A percentile compares a stretch with the other conserved stretches of the same genome.
Evolutionary conservation across 164 flowering plant species (phyloP).

Genomic region (Vitis amurensis): DNA sequence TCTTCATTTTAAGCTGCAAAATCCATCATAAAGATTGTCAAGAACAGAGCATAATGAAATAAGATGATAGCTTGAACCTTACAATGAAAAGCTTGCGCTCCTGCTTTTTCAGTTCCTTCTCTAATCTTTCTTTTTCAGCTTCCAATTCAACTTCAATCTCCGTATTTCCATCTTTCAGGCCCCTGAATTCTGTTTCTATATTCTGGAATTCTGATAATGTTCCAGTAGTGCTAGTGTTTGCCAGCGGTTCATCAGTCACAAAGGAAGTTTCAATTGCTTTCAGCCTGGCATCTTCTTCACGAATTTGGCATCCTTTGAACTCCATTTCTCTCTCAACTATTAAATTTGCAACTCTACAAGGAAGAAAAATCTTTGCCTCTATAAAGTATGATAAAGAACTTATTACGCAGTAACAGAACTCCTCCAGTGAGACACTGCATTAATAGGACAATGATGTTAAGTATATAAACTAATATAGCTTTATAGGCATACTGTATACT

Average conservation of each 20-base stretch:
- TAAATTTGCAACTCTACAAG: constrained; percentile 49
- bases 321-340: constrained; percentile 63
- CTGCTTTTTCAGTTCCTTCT: constrained; percentile 63
- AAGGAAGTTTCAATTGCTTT: constrained; percentile 43
- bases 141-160: constrained; percentile 40
- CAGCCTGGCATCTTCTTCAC: constrained; percentile 73
- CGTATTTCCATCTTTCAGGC: constrained; percentile 12
- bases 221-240: constrained; percentile 37
- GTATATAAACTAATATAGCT: not conserved
- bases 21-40: not conserved
- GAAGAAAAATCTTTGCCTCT: constrained; percentile 95
- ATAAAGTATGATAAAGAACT: constrained; percentile 70
- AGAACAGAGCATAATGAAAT: constrained; percentile 1
- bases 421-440: constrained; percentile 94
- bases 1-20: constrained; percentile 76
- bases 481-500: too few relatives aligned
- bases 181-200: constrained; percentile 36
- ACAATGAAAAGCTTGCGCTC: constrained; percentile 68
- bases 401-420: constrained; percentile 75
- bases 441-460: constrained; percentile 5
- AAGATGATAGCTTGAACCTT: constrained; percentile 25
- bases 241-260: constrained; percentile 17
- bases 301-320: constrained; percentile 47
- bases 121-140: constrained; percentile 60
- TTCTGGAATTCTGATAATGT: constrained; percentile 68